Conservation (phyloP, 257 asterid species). For the Fraxinus pennsylvanica region DNA sequence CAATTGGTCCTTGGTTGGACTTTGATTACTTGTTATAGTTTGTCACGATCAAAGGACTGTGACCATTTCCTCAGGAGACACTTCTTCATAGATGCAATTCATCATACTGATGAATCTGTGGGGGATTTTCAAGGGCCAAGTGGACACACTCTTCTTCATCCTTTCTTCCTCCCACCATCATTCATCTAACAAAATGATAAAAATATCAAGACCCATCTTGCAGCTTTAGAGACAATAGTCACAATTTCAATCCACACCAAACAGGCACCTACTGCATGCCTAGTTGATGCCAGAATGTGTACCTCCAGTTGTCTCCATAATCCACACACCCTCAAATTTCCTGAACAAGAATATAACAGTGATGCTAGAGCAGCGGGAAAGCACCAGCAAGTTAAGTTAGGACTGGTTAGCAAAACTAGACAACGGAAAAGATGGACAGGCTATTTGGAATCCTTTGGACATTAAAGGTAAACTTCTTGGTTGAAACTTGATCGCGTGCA, state of each 20-base stretch:
- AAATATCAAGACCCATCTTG: neutral
- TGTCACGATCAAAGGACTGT: neutral
- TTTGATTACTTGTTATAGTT: neutral
- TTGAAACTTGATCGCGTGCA: no score
- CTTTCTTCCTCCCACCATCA: conserved; percentile 1
- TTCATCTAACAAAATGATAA: neutral
- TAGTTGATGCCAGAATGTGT: neutral
- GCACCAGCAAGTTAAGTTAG: neutral
- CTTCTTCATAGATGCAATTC: neutral
- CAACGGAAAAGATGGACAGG: no score
- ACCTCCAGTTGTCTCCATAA: neutral
- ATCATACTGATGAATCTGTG: neutral
- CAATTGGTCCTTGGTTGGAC: neutral
- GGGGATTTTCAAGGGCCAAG: neutral
- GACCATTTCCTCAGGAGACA: neutral
- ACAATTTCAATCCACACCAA: no score
- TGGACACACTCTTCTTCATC: neutral
- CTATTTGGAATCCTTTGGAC: no score
- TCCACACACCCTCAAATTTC: neutral
- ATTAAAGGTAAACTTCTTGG: no score
- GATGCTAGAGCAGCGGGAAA: neutral
- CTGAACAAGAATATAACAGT: neutral
- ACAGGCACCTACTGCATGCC: neutral
- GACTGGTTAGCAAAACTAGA: no score
- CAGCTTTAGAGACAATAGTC: no score